phyloP scores from a whole-genome alignment of 805 yeast genomes.

The Ogataea pilisensis region DNA sequence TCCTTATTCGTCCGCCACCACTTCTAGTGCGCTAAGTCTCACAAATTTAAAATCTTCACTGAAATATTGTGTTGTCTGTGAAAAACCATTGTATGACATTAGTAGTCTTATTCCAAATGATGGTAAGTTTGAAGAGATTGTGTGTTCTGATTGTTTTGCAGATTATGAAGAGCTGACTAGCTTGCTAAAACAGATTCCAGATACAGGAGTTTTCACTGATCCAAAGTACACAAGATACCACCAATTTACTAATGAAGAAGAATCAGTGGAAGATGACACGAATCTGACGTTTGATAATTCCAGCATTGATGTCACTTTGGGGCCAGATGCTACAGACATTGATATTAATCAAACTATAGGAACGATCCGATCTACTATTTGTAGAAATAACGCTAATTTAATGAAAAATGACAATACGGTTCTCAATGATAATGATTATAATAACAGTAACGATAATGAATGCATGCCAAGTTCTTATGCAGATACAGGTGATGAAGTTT shows the following conservation, averaged over 20 bases:
- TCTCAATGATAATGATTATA: too few species aligned
- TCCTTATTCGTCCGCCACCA: not conserved
- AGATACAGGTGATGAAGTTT: not conserved
- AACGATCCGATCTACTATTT: slow-evolving; percentile 2
- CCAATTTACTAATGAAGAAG: too few species aligned
- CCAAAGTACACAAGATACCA: not conserved
- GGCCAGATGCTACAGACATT: not conserved
- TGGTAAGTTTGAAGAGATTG: slow-evolving; percentile 43
- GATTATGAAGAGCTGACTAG: slow-evolving; percentile 28
- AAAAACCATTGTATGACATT: slow-evolving; percentile 62
- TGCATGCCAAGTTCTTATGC: not conserved
- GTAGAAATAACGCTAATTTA: not conserved
- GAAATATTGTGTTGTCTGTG: slow-evolving; percentile 64
- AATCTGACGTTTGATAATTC: not conserved
- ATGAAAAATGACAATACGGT: not conserved
- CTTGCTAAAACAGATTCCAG: slow-evolving; percentile 11
- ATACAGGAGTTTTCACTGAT: not conserved
- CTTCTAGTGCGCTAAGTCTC: not conserved
- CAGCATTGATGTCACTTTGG: not conserved
- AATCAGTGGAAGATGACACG: not conserved
- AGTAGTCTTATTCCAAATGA: slow-evolving; percentile 34
- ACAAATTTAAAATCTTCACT: slow-evolving; percentile 27
- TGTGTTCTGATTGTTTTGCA: slow-evolving; percentile 58
- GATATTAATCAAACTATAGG: slow-evolving; percentile 3
- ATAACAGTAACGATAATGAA: not conserved